Evolutionary conservation across 805 yeast species (phyloP).

Genomic region (Vanderwaltozyma verrucispora): DNA sequence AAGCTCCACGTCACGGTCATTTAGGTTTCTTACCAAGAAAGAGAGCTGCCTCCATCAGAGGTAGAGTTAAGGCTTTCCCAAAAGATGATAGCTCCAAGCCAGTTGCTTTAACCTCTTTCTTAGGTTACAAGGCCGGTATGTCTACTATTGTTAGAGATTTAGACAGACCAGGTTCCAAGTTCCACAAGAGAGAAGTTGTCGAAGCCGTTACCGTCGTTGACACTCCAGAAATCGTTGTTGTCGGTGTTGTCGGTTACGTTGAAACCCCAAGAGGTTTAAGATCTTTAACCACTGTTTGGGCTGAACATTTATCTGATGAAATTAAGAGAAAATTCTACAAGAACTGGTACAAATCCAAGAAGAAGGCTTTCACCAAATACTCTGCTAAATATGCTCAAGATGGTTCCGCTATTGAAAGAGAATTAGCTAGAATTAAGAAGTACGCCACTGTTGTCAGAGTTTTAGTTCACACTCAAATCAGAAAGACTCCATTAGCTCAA

Average conservation of each 20-base stretch:
- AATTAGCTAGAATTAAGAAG: slow-evolving; percentile 97
- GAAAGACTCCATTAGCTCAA: slow-evolving; percentile 97
- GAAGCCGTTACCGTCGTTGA: slow-evolving; percentile 99
- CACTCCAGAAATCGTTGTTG: slow-evolving; percentile 98
- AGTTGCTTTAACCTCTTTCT: slow-evolving; percentile 97
- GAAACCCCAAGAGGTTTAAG: slow-evolving; percentile 99
- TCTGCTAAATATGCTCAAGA: slow-evolving; percentile 94
- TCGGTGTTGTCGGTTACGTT: slow-evolving; percentile 99
- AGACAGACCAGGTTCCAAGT: slow-evolving; percentile 99
- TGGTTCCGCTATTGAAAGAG: slow-evolving; percentile 83
- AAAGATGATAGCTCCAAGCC: slow-evolving; percentile 97
- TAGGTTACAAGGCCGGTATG: slow-evolving; percentile 99
- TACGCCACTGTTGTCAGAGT: slow-evolving; percentile 98
- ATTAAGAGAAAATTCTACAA: slow-evolving; percentile 99
- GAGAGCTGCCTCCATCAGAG: slow-evolving; percentile 98
- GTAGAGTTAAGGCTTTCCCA: slow-evolving; percentile 99
- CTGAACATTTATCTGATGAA: slow-evolving; percentile 99
- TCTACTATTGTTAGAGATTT: slow-evolving; percentile 99
- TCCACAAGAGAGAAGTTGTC: slow-evolving; percentile 99
- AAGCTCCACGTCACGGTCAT: slow-evolving; percentile 99
- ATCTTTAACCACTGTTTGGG: slow-evolving; percentile 99
- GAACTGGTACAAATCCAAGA: slow-evolving; percentile 99
- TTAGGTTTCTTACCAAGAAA: slow-evolving; percentile 99
- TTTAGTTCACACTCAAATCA: slow-evolving; percentile 97
- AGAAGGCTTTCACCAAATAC: slow-evolving; percentile 99